Base-by-base conservation (phyloP, 1,284 basidiomycete species). In the Boletus sp. region DNA sequence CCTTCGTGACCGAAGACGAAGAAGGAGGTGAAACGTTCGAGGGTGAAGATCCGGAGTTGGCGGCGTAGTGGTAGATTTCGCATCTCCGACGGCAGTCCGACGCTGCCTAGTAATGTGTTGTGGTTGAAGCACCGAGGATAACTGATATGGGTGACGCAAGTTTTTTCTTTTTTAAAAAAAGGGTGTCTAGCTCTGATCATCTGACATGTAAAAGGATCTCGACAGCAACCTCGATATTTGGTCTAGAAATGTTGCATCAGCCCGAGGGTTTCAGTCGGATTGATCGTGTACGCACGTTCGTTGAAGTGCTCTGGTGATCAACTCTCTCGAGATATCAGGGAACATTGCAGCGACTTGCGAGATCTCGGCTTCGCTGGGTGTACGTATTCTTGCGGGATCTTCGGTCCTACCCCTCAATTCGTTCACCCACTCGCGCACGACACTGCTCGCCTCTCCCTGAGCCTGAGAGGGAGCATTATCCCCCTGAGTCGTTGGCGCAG, bases 371-470 rank as follows among this genome's bases (percentile, higher is more conserved):
- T 91, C 87, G 34, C 75, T 76, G 2, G 90, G 86, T 13, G 82
- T 81, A 40, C 87, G 77, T 44, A 88, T 73, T 23, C 83, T 75
- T 40, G 74, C 69, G 23, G 69, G 65, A 59, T 76, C 65, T 41
- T 77, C 74, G 37, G 75, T 64, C 55, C 83, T 70, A 4, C 87
- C 88, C 2, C 86, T 87, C 55, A 92, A 67, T 58, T 87, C 86
- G 51, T 85, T 77, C 30, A 92, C 84, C 87, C 88, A 92, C 60
- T 89, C 85, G 40, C 86, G 80, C 66, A 93, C 73, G 25, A 86
- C 83, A 41, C 64, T 63, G 17, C 67, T 57, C 8, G 64, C 53
- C 41, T 57, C 63, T 19, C 54, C 54, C 32, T 51, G 53, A 23
- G 38, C 51, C 34, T 52, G 63, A 22, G 49, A 12, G 6, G 48